Evolutionary conservation across 805 yeast species (phyloP).

Genomic region (Lachancea sp.): DNA sequence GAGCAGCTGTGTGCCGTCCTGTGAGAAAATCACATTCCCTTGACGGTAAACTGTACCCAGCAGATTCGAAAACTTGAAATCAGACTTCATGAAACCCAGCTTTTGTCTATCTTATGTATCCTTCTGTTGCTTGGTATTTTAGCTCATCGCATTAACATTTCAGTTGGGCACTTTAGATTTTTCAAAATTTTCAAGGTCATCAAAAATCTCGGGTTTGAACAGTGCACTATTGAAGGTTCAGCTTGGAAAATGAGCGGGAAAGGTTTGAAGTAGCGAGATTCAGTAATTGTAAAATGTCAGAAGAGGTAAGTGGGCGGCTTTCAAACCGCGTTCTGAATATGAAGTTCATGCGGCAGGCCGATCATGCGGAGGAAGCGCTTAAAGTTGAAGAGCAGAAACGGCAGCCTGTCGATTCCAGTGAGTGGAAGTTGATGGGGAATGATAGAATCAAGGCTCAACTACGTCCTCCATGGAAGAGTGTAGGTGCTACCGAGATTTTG

Average conservation of each 20-base stretch:
- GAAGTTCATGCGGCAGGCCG: constrained; percentile 61
- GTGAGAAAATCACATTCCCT: constrained; percentile 82
- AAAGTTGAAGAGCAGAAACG: constrained; percentile 33
- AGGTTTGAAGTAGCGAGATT: too few species aligned
- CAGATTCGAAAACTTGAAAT: constrained; percentile 78
- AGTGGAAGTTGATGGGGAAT: constrained; percentile 27
- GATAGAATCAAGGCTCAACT: constrained; percentile 10
- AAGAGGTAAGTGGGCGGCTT: constrained; percentile 32
- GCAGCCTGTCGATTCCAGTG: constrained; percentile 40
- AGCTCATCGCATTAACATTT: constrained; percentile 19
- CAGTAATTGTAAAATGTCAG: constrained; percentile 8
- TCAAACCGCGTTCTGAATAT: constrained; percentile 75
- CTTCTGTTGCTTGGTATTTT: background rate
- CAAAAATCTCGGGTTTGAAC: background rate
- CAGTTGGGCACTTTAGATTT: constrained; percentile 10
- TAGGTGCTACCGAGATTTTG: constrained; percentile 23
- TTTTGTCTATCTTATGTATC: background rate
- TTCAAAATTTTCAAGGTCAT: constrained; percentile 6
- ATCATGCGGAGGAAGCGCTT: constrained; percentile 30
- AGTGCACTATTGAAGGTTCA: background rate
- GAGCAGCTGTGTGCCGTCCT: constrained; percentile 75
- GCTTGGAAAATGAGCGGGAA: background rate
- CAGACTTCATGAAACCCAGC: constrained; percentile 61
- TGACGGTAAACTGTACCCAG: constrained; percentile 91
- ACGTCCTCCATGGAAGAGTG: constrained; percentile 22